phyloP scores from a whole-genome alignment of 1,284 basidiomycete genomes.

The Stereum hirsutum region DNA sequence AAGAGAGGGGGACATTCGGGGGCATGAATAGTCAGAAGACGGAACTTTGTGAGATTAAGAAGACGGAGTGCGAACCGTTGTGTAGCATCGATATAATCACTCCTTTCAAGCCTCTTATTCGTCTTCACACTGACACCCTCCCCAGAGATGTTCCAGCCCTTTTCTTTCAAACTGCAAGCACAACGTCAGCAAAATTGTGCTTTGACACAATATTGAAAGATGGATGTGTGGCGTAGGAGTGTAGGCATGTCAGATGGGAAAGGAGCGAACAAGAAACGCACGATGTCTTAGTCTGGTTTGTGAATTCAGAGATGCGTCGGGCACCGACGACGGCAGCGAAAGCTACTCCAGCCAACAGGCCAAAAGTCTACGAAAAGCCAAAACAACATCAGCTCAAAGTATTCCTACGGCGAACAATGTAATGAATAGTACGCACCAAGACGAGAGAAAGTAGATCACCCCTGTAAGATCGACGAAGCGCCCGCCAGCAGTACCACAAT shows the following conservation, averaged over 20 bases:
- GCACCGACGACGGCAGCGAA: conserved; percentile 1
- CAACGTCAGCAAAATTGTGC: background rate
- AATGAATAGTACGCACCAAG: conserved; percentile 1
- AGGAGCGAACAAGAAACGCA: background rate
- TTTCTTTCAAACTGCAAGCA: conserved; percentile 37
- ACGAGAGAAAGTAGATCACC: conserved; percentile 4
- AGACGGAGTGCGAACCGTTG: conserved; percentile 41
- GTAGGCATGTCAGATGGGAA: background rate
- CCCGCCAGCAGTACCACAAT: background rate
- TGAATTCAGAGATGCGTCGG: background rate
- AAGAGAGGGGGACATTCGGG: no score
- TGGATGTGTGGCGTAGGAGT: background rate
- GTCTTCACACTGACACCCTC: conserved; percentile 59
- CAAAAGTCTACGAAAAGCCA: background rate
- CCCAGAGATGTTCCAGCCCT: conserved; percentile 43
- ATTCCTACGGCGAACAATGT: no score
- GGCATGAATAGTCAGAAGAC: background rate
- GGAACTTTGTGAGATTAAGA: background rate
- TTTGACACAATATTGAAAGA: background rate
- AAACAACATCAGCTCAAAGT: background rate
- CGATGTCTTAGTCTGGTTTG: conserved; percentile 3
- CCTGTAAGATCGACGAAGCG: background rate
- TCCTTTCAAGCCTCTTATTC: conserved; percentile 41
- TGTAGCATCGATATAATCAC: conserved; percentile 62
- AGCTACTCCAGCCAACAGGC: conserved; percentile 3